Base-by-base conservation (phyloP, 306 rosid genomes). In the Sesbania bispinosa region DNA sequence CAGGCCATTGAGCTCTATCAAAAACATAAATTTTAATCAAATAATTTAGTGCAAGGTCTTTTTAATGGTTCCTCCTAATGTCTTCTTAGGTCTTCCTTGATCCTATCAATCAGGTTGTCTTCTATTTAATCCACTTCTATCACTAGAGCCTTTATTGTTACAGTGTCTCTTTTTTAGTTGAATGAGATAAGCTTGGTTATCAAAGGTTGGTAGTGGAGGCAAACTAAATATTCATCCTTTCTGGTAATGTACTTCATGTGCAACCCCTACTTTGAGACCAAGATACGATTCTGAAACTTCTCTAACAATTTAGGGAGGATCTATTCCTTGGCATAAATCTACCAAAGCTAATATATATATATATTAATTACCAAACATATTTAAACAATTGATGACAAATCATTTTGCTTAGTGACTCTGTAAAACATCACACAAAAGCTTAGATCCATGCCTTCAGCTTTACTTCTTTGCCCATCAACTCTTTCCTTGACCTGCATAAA, bases 401-500 rank as follows among this genome's bases (percentile, higher is more conserved):
- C 53, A 27, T 47, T 68, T 69, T 59, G n/a, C 21, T 6, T 32
- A 24, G 13, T 71, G 46, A 67, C 13, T 20, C 8, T 29, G 42
- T 47, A 47, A 54, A 68, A 55, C 26, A 69, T 27, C 38, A 10
- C 16, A 16, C 38, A 11, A 77, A 62, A 57, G 62, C 29, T n/a
- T 47, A 76, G 45, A 63, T 50, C 38, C 74, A 71, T 77, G 76
- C 88, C 96, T 74, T 79, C 81, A 48, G 50, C 42, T 52, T 80
- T 70, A 77, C 78, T 76, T 52, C 64, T 71, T 78, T 38, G 64
- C 45, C 47, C 81, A 33, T 61, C 69, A 55, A 18, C 54, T 54
- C 42, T 81, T 60, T 76, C 86, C 45, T 47, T 77, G 55, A 67
- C 85, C 97, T 91, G 89, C 77, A 81, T 47, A 75, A 63, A 66